A percentile compares a stretch with the other conserved stretches of the same genome.
Conservation (phyloP, 2,329 filamentous ascomycete genomes). For the Microdochium bolleyi region DNA sequence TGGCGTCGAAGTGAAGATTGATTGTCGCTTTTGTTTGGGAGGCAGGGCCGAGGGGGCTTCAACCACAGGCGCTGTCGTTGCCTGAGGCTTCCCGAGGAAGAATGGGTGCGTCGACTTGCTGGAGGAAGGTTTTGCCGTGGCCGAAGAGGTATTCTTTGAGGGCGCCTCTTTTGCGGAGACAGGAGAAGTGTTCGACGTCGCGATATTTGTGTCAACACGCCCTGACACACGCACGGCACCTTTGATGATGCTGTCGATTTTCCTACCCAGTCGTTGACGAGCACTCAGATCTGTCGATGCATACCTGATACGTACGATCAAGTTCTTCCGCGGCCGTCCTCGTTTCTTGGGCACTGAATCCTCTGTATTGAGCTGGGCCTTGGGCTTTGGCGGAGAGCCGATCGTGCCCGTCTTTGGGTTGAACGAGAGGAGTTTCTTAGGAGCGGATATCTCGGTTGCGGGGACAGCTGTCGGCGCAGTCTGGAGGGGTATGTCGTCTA, state of each 20-base stretch:
- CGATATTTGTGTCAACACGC: slow-evolving; percentile 5
- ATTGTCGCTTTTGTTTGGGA: slow-evolving; percentile 15
- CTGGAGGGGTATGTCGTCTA: background rate
- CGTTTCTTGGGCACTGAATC: slow-evolving; percentile 10
- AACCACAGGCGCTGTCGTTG: slow-evolving; percentile 9
- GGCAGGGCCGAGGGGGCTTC: background rate
- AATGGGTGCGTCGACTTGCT: slow-evolving; percentile 47
- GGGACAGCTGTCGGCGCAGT: background rate
- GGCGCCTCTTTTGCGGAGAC: slow-evolving; percentile 6
- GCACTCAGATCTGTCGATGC: slow-evolving; percentile 20
- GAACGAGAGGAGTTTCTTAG: slow-evolving; percentile 45
- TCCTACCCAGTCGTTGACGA: slow-evolving; percentile 42
- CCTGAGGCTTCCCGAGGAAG: slow-evolving; percentile 49
- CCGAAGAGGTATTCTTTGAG: slow-evolving; percentile 9
- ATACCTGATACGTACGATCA: slow-evolving; percentile 53
- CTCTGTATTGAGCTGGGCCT: slow-evolving; percentile 18
- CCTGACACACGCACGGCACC: slow-evolving; percentile 14
- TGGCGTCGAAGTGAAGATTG: slow-evolving; percentile 44
- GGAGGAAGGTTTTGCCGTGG: background rate
- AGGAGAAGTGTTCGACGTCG: background rate
- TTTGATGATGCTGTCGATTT: slow-evolving; percentile 55
- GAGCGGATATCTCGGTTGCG: slow-evolving; percentile 16
- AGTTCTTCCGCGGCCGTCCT: slow-evolving; percentile 26
- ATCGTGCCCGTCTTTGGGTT: slow-evolving; percentile 55
- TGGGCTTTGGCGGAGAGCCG: slow-evolving; percentile 51